Conservation (phyloP, 2,329 filamentous ascomycete genomes). For the Epichloe hybrida region DNA sequence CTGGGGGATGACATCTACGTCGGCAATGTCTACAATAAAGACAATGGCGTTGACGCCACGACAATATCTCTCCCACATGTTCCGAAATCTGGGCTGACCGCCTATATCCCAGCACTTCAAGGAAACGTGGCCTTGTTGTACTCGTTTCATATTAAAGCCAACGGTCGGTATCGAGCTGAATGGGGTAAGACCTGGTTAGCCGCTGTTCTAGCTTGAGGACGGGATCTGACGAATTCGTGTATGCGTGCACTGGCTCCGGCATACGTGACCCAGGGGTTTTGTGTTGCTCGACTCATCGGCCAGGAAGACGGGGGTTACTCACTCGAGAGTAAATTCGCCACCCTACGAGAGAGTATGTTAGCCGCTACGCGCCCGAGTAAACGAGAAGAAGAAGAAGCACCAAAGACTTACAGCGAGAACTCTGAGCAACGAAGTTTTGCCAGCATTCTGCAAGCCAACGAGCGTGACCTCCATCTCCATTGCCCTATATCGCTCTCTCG, state of each 20-base stretch:
- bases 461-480: constrained; percentile 99
- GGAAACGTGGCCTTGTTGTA: constrained; percentile 95
- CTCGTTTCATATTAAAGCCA: constrained; percentile 97
- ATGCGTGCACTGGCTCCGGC: neutral
- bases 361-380: neutral
- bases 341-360: constrained; percentile 43
- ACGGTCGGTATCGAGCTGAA: constrained; percentile 92
- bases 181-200: constrained; percentile 3
- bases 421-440: constrained; percentile 87
- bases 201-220: neutral
- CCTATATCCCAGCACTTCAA: constrained; percentile 99
- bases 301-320: constrained; percentile 29
- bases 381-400: neutral
- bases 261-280: neutral
- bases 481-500: constrained; percentile 46
- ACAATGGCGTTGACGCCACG: constrained; percentile 95
- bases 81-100: constrained; percentile 89
- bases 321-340: constrained; percentile 98
- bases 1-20: constrained; percentile 63
- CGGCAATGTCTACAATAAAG: constrained; percentile 95
- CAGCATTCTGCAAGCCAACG: constrained; percentile 95
- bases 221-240: neutral
- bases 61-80: constrained; percentile 99
- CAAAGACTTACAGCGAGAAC: constrained; percentile 72
- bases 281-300: neutral